A percentile compares a stretch with the other conserved stretches of the same genome.
Evolutionary conservation across 2,329 filamentous ascomycete species (phyloP).

Genomic region (Aspergillus texensis): DNA sequence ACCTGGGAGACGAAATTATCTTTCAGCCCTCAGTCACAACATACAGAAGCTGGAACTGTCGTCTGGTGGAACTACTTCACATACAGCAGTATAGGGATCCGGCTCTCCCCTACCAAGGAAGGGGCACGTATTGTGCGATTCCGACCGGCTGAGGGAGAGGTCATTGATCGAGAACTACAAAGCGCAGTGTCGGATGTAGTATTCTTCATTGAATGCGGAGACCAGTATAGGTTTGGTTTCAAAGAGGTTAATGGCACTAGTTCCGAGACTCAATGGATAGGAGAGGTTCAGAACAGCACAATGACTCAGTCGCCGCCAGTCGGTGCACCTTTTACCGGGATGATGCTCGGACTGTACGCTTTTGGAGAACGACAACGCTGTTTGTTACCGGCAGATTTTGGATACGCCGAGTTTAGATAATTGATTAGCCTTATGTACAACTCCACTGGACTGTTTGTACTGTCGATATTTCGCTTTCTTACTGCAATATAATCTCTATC

Average conservation of each 20-base stretch:
- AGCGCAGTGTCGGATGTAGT: slow-evolving; percentile 22
- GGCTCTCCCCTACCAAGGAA: slow-evolving; percentile 18
- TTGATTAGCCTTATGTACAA: no score
- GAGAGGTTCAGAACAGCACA: slow-evolving; percentile 31
- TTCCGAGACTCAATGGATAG: slow-evolving; percentile 27
- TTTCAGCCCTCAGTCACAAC: slow-evolving; percentile 48
- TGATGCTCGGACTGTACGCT: slow-evolving; percentile 52
- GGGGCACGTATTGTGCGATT: slow-evolving; percentile 29
- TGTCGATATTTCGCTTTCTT: neutral
- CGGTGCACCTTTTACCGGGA: slow-evolving; percentile 48
- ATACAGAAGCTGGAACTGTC: slow-evolving; percentile 57
- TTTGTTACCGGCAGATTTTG: slow-evolving; percentile 47
- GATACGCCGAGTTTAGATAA: slow-evolving; percentile 29
- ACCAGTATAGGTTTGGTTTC: slow-evolving; percentile 34
- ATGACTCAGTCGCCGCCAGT: slow-evolving; percentile 42
- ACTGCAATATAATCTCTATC: no score
- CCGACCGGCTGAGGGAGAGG: slow-evolving; percentile 23
- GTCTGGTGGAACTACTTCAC: slow-evolving; percentile 59
- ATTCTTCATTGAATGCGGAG: slow-evolving; percentile 35
- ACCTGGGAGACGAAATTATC: slow-evolving; percentile 48
- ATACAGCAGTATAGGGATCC: slow-evolving; percentile 47
- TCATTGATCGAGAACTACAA: slow-evolving; percentile 16
- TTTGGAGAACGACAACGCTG: slow-evolving; percentile 47
- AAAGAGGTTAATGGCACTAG: slow-evolving; percentile 15
- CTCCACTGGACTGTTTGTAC: neutral